These are phyloP conservation scores for Solanum ossicruentum DNA, from an alignment of 257 asterid genomes.

Conservation along the genomic window DNA sequence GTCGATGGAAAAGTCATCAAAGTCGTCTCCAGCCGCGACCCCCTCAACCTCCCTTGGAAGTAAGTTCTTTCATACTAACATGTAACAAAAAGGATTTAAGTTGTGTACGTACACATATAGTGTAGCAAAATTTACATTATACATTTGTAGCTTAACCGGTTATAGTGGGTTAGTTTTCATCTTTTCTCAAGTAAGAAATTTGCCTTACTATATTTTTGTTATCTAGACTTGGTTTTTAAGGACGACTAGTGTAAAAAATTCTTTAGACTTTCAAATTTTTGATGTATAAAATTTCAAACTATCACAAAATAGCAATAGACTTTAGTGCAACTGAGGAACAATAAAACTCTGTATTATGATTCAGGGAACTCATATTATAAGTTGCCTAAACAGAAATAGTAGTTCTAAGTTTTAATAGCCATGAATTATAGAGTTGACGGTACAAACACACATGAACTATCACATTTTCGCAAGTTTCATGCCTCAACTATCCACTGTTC, in stretches of 20 bases:
- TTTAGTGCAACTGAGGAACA: background rate
- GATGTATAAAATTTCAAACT: background rate
- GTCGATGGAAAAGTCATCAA: slow-evolving; percentile 61
- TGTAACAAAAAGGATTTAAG: background rate
- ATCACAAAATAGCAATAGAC: background rate
- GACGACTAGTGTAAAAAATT: background rate
- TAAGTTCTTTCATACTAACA: background rate
- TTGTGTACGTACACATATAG: background rate
- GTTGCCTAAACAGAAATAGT: background rate
- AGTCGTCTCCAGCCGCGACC: slow-evolving; percentile 63
- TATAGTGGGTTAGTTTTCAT: background rate
- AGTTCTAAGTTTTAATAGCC: background rate
- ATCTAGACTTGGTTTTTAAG: background rate
- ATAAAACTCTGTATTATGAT: background rate
- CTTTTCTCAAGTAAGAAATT: background rate
- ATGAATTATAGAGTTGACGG: background rate
- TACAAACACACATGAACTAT: background rate
- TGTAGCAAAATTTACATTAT: background rate
- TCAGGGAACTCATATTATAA: background rate
- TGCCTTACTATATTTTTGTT: background rate
- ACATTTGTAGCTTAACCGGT: background rate
- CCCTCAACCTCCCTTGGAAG: slow-evolving; percentile 57
- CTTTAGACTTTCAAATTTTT: background rate
- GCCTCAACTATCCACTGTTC: background rate
- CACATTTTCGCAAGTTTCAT: background rate